phyloP scores from a whole-genome alignment of 306 rosid species.

The Vigna nakashimae region DNA sequence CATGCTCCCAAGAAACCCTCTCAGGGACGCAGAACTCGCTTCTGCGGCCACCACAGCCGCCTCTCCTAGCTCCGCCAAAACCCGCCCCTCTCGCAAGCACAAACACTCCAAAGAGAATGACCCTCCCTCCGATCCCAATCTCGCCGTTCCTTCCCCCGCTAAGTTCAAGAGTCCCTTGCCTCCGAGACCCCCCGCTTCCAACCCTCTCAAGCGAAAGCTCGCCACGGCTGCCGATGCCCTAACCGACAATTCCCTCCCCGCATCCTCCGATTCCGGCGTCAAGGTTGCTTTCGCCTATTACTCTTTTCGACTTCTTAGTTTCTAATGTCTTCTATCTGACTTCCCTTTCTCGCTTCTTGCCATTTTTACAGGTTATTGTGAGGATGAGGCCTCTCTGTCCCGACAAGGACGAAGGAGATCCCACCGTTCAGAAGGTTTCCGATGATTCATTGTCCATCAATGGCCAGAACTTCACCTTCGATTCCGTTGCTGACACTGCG shows the following conservation, averaged over 20 bases:
- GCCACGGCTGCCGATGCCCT: conserved; percentile 45
- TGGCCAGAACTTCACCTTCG: conserved; percentile 91
- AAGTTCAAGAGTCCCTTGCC: conserved; percentile 84
- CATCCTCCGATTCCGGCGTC: conserved; percentile 85
- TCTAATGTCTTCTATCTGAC: not conserved
- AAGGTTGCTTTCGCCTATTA: conserved; percentile 54
- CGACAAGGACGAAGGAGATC: conserved; percentile 82
- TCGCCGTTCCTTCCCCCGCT: conserved; percentile 54
- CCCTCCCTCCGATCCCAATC: conserved; percentile 76
- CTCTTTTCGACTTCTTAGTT: not conserved
- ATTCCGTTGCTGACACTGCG: conserved; percentile 80
- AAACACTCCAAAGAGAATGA: conserved; percentile 79
- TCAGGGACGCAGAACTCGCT: conserved; percentile 70
- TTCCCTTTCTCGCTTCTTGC: not conserved
- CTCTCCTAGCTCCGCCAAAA: conserved; percentile 45
- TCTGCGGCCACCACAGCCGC: conserved; percentile 60
- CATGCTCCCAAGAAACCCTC: conserved; percentile 76
- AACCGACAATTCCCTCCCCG: conserved; percentile 56
- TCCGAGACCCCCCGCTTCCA: conserved; percentile 85
- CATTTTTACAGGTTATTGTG: conserved; percentile 70
- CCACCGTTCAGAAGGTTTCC: conserved; percentile 79
- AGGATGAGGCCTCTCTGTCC: conserved; percentile 77
- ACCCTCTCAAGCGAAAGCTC: conserved; percentile 96
- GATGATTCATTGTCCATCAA: conserved; percentile 73
- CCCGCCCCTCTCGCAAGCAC: conserved; percentile 62